Conservation (phyloP, 1,139 yeast genomes). For the Hyphopichia pseudoburtonii region DNA sequence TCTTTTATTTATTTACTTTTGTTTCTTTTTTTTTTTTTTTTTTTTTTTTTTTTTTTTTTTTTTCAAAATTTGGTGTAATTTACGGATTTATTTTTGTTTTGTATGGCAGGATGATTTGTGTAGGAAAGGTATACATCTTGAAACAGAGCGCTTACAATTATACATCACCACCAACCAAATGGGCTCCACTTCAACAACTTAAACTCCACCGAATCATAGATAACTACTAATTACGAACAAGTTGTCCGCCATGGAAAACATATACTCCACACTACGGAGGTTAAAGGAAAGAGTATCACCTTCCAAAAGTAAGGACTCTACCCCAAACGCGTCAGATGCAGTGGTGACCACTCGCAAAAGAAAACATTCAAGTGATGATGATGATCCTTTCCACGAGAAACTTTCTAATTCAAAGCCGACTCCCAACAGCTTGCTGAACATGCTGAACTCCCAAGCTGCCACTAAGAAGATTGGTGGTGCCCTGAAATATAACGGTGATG, state of each 20-base stretch:
- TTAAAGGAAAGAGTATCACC: constrained; percentile 14
- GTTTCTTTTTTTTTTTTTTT: no score
- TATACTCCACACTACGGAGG: constrained; percentile 16
- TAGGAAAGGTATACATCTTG: no score
- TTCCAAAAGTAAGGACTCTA: constrained; percentile 1
- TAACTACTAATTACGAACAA: constrained; percentile 1
- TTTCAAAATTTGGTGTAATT: no score
- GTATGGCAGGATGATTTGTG: no score
- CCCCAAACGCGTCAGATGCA: constrained; percentile 9
- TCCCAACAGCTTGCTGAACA: no score
- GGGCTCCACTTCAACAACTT: no score
- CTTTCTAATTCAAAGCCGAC: constrained; percentile 4
- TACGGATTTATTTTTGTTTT: no score
- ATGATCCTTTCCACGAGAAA: constrained; percentile 33
- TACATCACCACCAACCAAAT: no score
- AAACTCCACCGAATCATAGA: background rate
- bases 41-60: no score
- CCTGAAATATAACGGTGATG: no score
- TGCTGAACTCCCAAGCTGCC: constrained; percentile 1
- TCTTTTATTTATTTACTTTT: no score
- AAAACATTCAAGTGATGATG: constrained; percentile 22
- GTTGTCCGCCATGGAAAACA: constrained; percentile 15
- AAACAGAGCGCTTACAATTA: no score
- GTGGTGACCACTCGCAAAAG: constrained; percentile 9
- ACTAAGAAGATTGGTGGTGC: background rate